Percentiles rank a stretch among this genome's conserved stretches.
Conservation (phyloP, 805 yeast species). For the Limtongia smithiae region DNA sequence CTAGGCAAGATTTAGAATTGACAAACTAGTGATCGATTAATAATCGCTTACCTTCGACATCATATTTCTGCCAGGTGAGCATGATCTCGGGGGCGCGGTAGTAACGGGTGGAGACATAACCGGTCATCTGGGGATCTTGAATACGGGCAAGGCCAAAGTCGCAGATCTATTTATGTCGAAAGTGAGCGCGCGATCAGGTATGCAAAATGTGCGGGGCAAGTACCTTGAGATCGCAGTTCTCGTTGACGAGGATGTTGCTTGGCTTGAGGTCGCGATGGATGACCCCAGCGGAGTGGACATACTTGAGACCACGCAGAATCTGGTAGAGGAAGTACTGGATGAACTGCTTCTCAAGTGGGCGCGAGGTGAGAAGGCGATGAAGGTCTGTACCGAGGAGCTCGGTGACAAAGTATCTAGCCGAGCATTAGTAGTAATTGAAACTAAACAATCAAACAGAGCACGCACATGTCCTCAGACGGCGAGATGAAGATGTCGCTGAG, state of each 20-base stretch:
- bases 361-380: slow-evolving; percentile 81
- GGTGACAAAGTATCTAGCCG: slow-evolving; percentile 69
- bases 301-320: slow-evolving; percentile 79
- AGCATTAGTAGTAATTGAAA: slow-evolving; percentile 25
- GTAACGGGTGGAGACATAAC: slow-evolving; percentile 92
- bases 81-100: slow-evolving; percentile 98
- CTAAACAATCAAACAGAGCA: background rate
- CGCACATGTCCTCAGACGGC: slow-evolving; percentile 86
- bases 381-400: slow-evolving; percentile 96
- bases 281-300: slow-evolving; percentile 89
- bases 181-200: background rate
- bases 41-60: slow-evolving; percentile 53
- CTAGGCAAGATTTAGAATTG: slow-evolving; percentile 37
- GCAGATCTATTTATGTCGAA: slow-evolving; percentile 48
- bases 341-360: slow-evolving; percentile 94
- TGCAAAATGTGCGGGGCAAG: background rate
- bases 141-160: slow-evolving; percentile 94
- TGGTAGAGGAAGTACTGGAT: slow-evolving; percentile 96
- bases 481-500: slow-evolving; percentile 90
- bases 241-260: slow-evolving; percentile 72
- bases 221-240: slow-evolving; percentile 77
- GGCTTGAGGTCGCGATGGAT: slow-evolving; percentile 89
- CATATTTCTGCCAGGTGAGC: slow-evolving; percentile 98
- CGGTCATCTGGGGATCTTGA: slow-evolving; percentile 99
- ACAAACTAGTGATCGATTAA: background rate